phyloP scores from a whole-genome alignment of 75 land plant genomes.

The Azolla pinnata region DNA sequence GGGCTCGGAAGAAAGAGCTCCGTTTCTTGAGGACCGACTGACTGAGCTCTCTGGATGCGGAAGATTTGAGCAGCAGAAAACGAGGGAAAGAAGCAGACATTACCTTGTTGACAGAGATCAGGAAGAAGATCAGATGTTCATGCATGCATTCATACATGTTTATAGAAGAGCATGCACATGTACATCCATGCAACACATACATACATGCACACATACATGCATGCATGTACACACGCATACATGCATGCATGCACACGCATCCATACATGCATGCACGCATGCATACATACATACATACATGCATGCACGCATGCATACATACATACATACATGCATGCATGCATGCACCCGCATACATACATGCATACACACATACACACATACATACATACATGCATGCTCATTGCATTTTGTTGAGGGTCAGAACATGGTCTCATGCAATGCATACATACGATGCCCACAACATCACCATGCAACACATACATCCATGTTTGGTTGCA shows the following conservation, averaged over 20 bases:
- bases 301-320: slow-evolving; percentile 3
- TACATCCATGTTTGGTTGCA: too few relatives aligned
- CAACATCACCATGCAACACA: too few relatives aligned
- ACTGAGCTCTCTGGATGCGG: too few relatives aligned
- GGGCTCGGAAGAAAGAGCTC: too few relatives aligned
- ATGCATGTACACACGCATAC: slow-evolving; percentile 4
- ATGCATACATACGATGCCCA: too few relatives aligned
- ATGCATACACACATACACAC: slow-evolving; percentile 8
- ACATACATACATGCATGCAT: slow-evolving; percentile 4
- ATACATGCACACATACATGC: slow-evolving; percentile 5
- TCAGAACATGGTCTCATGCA: too few relatives aligned
- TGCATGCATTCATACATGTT: neutral
- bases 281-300: slow-evolving; percentile 5
- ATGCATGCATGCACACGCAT: neutral
- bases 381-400: slow-evolving; percentile 3
- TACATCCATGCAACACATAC: too few relatives aligned
- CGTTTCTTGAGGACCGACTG: too few relatives aligned
- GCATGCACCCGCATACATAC: slow-evolving; percentile 4
- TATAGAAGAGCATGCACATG: neutral
- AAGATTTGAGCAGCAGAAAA: too few relatives aligned
- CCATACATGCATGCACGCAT: slow-evolving; percentile 2
- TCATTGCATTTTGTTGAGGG: neutral
- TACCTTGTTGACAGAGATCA: too few relatives aligned
- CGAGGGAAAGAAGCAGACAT: too few relatives aligned
- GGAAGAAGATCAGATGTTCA: too few relatives aligned